Evolutionary conservation across 1,284 basidiomycete genomes (phyloP).

Genomic region (Cerioporus squamosus): DNA sequence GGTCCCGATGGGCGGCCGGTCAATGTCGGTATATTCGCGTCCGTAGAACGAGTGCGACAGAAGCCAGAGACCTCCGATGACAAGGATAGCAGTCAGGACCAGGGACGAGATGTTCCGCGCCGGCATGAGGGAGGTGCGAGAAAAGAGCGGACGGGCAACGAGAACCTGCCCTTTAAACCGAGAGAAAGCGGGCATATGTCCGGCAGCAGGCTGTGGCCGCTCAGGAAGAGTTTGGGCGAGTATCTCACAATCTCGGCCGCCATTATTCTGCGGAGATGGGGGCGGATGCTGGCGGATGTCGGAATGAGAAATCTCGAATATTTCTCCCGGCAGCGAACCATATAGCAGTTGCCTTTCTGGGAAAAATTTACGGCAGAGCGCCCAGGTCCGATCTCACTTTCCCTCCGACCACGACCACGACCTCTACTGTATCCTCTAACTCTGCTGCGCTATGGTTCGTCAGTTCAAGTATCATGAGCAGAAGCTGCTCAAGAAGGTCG

Average conservation of each 20-base stretch:
- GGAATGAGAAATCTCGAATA: no score
- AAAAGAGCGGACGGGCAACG: background rate
- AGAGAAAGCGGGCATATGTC: no score
- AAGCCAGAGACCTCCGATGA: constrained; percentile 14
- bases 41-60: constrained; percentile 5
- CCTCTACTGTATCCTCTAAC: background rate
- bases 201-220: no score
- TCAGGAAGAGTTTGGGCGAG: background rate
- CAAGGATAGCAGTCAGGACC: constrained; percentile 5
- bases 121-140: background rate
- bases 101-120: constrained; percentile 6
- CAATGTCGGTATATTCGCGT: background rate
- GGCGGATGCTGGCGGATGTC: no score
- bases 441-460: constrained; percentile 64
- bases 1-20: background rate
- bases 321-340: no score
- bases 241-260: background rate
- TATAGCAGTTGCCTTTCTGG: no score
- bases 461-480: constrained; percentile 95
- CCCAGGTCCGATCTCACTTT: background rate
- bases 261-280: no score
- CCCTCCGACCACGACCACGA: constrained; percentile 9
- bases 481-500: constrained; percentile 93
- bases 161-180: constrained; percentile 8
- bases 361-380: background rate